Evolutionary conservation across 208 protist species (phyloP).

Genomic region (Herpetomonas muscarum): DNA sequence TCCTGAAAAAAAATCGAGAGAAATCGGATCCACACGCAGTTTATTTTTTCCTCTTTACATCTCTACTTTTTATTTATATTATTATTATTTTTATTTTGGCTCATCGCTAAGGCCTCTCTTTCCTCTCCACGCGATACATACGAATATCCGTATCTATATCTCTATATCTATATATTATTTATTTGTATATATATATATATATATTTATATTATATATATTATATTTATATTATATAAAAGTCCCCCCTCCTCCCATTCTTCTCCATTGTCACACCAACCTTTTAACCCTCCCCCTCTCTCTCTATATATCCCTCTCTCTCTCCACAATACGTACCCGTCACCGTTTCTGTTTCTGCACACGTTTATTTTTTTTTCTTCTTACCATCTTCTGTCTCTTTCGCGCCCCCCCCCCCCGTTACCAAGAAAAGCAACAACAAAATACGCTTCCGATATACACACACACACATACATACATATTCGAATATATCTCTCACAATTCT

Average conservation of each 20-base stretch:
- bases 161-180: constrained; percentile 3
- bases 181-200: too few relatives aligned
- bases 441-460: not conserved
- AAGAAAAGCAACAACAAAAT: not conserved
- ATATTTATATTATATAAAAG: too few relatives aligned
- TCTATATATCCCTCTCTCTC: not conserved
- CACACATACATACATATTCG: not conserved
- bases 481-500: constrained; percentile 1
- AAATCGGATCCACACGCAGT: too few relatives aligned
- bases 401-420: not conserved
- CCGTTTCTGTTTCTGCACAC: constrained; percentile 2
- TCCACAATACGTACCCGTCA: not conserved
- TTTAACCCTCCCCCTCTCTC: not conserved
- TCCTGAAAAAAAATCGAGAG: too few relatives aligned
- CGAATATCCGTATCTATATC: not conserved
- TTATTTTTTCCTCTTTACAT: too few relatives aligned
- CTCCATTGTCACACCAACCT: too few relatives aligned
- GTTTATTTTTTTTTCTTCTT: constrained; percentile 22
- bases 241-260: too few relatives aligned
- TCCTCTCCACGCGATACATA: constrained; percentile 13
- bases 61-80: constrained; percentile 3
- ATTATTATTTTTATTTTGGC: constrained; percentile 2
- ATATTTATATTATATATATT: too few relatives aligned
- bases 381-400: constrained; percentile 1
- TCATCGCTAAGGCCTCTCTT: constrained; percentile 18